Percentiles rank a stretch among this genome's conserved stretches.
Evolutionary conservation across 1,139 yeast species (phyloP).

Genomic region (Lodderomyces orthopsilosis): DNA sequence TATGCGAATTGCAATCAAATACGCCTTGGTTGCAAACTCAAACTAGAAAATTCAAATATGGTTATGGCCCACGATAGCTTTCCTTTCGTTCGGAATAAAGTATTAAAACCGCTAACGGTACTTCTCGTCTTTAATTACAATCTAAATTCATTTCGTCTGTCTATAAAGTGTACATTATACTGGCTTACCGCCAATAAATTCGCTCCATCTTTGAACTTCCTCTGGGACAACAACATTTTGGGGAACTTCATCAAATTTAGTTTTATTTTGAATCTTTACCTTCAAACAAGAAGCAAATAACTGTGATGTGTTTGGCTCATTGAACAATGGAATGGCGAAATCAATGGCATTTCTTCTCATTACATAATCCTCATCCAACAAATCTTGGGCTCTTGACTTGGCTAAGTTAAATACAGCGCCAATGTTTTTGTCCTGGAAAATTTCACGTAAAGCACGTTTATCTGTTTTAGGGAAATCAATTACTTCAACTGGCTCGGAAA

Average conservation of each 20-base stretch:
- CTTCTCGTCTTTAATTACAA: not conserved
- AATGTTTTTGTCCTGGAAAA: conserved; percentile 81
- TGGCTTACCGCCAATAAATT: conserved; percentile 62
- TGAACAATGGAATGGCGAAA: conserved; percentile 92
- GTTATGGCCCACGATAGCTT: too few species aligned
- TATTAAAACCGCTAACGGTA: too few species aligned
- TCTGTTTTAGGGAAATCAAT: conserved; percentile 91
- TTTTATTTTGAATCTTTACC: conserved; percentile 62
- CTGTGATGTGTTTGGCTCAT: conserved; percentile 90
- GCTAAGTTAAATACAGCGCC: conserved; percentile 92
- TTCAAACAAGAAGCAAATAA: conserved; percentile 84
- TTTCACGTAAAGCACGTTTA: conserved; percentile 88
- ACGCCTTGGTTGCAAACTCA: too few species aligned
- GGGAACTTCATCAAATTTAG: conserved; percentile 39
- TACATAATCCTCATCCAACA: conserved; percentile 86
- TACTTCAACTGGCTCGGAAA: conserved; percentile 52
- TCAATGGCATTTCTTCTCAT: conserved; percentile 99
- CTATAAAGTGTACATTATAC: conserved; percentile 5
- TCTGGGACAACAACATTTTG: conserved; percentile 61
- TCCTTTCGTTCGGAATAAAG: too few species aligned
- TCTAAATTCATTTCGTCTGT: not conserved
- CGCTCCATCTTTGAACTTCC: conserved; percentile 96
- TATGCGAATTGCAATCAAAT: too few species aligned
- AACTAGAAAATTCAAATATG: too few species aligned
- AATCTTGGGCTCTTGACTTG: conserved; percentile 77